These are phyloP conservation scores for Zostera marina DNA, from an alignment of 116 monocot genomes.

Conservation along the genomic window DNA sequence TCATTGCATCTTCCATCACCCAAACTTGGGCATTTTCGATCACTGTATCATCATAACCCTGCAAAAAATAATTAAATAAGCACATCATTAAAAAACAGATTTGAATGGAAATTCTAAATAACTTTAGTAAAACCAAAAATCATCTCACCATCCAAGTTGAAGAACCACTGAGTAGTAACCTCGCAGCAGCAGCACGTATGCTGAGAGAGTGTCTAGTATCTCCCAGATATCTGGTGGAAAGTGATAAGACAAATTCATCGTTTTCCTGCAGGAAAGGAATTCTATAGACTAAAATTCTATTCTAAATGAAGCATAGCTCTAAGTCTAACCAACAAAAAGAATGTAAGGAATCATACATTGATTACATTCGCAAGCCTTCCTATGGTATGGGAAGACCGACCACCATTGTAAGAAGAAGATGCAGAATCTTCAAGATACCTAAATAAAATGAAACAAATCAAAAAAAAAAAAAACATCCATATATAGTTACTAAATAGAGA, in stretches of 20 bases:
- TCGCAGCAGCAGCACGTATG: conserved; percentile 59
- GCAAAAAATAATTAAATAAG: neutral
- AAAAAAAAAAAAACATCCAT: neutral
- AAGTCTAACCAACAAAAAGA: neutral
- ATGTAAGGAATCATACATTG: conserved; percentile 26
- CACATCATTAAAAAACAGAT: neutral
- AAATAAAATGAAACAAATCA: neutral
- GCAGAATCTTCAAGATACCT: conserved; percentile 61
- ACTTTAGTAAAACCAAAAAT: neutral
- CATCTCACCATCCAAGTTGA: conserved; percentile 60
- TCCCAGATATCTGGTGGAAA: conserved; percentile 65
- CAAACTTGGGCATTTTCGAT: conserved; percentile 82
- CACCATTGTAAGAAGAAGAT: conserved; percentile 41
- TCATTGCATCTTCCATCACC: conserved; percentile 53
- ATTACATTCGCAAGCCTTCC: conserved; percentile 71
- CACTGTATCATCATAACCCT: conserved; percentile 89
- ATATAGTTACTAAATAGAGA: neutral
- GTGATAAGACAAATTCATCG: conserved; percentile 77
- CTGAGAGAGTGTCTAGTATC: conserved; percentile 56
- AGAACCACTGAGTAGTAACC: conserved; percentile 66
- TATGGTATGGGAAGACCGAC: conserved; percentile 47
- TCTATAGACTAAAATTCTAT: neutral
- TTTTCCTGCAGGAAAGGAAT: conserved; percentile 44
- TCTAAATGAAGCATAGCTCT: neutral
- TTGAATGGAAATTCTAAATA: too few relatives aligned